phyloP scores from a whole-genome alignment of 257 asterid species.

The Petrea volubilis region DNA sequence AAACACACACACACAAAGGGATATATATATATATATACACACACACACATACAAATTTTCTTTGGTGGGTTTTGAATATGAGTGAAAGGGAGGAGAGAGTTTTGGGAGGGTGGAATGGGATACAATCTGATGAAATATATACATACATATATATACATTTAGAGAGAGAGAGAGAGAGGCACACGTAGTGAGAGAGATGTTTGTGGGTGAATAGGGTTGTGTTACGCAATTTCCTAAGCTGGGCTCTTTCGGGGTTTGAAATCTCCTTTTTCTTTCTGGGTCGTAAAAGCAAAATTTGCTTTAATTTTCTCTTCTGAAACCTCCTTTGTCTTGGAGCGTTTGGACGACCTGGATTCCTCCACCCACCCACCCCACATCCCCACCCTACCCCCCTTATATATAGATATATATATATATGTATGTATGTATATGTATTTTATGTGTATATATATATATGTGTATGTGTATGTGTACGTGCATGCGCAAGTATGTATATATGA shows the following conservation, averaged over 20 bases:
- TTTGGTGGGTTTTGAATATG: constrained; percentile 34
- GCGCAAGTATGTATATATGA: too few species aligned
- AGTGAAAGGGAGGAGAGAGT: constrained; percentile 27
- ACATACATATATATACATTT: constrained; percentile 29
- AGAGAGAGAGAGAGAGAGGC: constrained; percentile 23
- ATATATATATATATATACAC: neutral
- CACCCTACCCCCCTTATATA: neutral
- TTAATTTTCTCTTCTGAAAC: constrained; percentile 73
- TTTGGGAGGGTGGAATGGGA: constrained; percentile 32
- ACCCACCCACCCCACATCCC: constrained; percentile 23
- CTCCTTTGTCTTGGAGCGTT: constrained; percentile 86
- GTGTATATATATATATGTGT: too few species aligned
- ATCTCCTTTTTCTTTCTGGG: constrained; percentile 42
- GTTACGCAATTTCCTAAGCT: constrained; percentile 43
- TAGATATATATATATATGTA: too few species aligned
- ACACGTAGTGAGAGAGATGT: neutral
- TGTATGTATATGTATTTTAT: too few species aligned
- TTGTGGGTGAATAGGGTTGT: constrained; percentile 16
- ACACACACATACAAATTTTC: too few species aligned
- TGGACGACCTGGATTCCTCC: constrained; percentile 92
- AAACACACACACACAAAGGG: neutral
- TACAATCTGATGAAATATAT: too few species aligned
- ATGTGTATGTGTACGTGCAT: too few species aligned
- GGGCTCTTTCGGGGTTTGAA: constrained; percentile 31
- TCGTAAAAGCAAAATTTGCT: constrained; percentile 62